A percentile compares a stretch with the other conserved stretches of the same genome.
These are phyloP conservation scores for Onygenales sp. DNA, from an alignment of 2,329 filamentous ascomycete genomes.

Conservation along the genomic window DNA sequence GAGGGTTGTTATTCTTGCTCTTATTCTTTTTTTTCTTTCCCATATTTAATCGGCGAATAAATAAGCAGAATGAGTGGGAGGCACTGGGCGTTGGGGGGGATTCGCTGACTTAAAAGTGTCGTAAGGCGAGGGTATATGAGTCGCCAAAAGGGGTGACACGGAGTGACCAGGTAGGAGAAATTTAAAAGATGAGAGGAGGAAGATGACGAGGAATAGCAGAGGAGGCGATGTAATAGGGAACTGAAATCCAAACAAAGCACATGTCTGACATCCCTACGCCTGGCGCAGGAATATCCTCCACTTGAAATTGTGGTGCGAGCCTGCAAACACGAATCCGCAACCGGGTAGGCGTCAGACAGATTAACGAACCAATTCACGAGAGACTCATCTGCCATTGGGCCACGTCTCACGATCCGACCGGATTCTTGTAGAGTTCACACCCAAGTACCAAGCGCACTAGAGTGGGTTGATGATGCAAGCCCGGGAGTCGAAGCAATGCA, in stretches of 20 bases:
- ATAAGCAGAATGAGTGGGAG: constrained; percentile 3
- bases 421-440: constrained; percentile 16
- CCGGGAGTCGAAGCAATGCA: constrained; percentile 17
- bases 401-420: constrained; percentile 30
- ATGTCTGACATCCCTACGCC: not conserved
- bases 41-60: constrained; percentile 20
- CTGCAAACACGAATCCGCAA: constrained; percentile 18
- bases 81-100: constrained; percentile 4
- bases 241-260: constrained; percentile 4
- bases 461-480: constrained; percentile 18
- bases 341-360: constrained; percentile 22
- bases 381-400: constrained; percentile 27
- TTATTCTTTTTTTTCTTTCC: constrained; percentile 24
- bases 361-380: constrained; percentile 25
- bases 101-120: constrained; percentile 9
- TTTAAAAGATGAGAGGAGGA: constrained; percentile 5
- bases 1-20: constrained; percentile 24
- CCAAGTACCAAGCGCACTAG: constrained; percentile 9
- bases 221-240: constrained; percentile 1
- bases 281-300: not conserved
- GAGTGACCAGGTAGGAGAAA: not conserved
- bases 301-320: constrained; percentile 18
- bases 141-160: constrained; percentile 8
- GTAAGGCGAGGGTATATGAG: constrained; percentile 8
- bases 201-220: constrained; percentile 2